Evolutionary conservation across 164 flowering plant genomes (phyloP).

Genomic region (Akebia trifoliata): DNA sequence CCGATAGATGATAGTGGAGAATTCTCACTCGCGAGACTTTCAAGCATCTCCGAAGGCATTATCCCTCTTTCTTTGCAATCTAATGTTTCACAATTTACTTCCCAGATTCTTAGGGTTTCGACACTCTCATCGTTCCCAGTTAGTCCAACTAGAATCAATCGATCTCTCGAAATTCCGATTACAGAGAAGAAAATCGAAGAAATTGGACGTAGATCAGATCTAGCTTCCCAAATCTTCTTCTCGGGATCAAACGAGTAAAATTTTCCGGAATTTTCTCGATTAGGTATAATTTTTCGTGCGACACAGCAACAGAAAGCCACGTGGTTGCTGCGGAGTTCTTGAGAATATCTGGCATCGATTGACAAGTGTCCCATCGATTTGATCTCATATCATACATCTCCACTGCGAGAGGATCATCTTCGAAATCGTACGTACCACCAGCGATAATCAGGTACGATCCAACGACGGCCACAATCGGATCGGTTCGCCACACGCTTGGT

Average conservation of each 20-base stretch:
- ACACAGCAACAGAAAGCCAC: conserved; percentile 56
- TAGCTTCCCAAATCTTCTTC: conserved; percentile 40
- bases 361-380: conserved; percentile 39
- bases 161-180: conserved; percentile 27
- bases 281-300: conserved; percentile 27
- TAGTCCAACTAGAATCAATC: conserved; percentile 46
- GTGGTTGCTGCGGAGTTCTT: conserved; percentile 45
- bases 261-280: conserved; percentile 45
- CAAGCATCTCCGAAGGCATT: conserved; percentile 43
- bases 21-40: conserved; percentile 25
- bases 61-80: conserved; percentile 33
- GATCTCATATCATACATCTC: conserved; percentile 43
- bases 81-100: conserved; percentile 26
- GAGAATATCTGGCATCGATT: conserved; percentile 48
- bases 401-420: conserved; percentile 56
- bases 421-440: conserved; percentile 66
- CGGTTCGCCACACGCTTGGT: conserved; percentile 53
- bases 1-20: conserved; percentile 18
- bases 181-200: conserved; percentile 25
- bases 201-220: conserved; percentile 32
- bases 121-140: conserved; percentile 26
- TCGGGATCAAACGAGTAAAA: conserved; percentile 41
- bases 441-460: conserved; percentile 53
- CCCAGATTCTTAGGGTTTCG: conserved; percentile 42
- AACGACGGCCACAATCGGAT: conserved; percentile 60